Evolutionary conservation across 2,329 filamentous ascomycete genomes (phyloP), one percentile per base, ranked within the genome.

Genomic region (Lasiodiplodia sp.): DNA sequence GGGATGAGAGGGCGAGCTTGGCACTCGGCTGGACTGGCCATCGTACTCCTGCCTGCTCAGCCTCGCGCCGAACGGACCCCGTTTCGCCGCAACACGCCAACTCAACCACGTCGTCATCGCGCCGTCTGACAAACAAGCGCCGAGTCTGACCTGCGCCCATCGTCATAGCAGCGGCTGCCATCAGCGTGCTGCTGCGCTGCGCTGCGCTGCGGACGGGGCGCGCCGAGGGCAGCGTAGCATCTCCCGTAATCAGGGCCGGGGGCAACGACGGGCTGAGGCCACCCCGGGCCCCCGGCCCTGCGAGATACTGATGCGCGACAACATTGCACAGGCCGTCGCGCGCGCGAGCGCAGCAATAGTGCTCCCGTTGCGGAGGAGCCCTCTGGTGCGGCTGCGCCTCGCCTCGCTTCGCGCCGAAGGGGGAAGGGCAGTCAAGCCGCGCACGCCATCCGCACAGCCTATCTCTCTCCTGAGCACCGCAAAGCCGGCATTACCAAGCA

Each of bases 191-290:
- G 58, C 49, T 44, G 31, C 58, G 51, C 58, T 25, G 31, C 58
- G 51, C 58, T 25, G n/a, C 28, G 16, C 40, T 31, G 25, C 40
- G 57, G 58, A 49, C 58, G 58, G 56, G 58, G 58, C 58, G 58
- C 58, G 58, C 58, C 44, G 60, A 64, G 60, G 60, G 60, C 60
- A 64, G 2, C 60, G 44, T 38, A 64, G 47, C 60, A 64, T 52
- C 60, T 64, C 47, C 60, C 60, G 60, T 64, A 64, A 64, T 64
- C 60, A 64, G 57, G n/a, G 53, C 53, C 38, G 53, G 53, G 53
- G 53, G 25, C 31, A 34, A 40, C 21, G 57, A 16, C 12, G 4
- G 58, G 31, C 28, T n/a, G 60, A 47, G 60, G 47, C 60, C 31
- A 34, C 31, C 31, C 40, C 16, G 5, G 28, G 58, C 4, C 58